phyloP scores from a whole-genome alignment of 192 early-diverging fungal genomes.

The Kappamyces sp. region DNA sequence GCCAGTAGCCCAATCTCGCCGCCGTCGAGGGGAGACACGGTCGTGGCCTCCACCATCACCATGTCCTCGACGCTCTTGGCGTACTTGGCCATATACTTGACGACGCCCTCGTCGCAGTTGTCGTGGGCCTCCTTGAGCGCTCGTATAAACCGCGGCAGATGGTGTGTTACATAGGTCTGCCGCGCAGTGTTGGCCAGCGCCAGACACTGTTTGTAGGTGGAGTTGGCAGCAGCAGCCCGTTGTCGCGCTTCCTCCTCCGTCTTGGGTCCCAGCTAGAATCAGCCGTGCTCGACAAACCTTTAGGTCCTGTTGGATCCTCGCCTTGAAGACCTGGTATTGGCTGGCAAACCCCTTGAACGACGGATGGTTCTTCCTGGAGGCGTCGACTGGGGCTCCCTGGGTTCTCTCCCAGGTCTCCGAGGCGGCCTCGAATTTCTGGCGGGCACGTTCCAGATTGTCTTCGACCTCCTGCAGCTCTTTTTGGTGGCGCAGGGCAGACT shows the following conservation, averaged over 20 bases:
- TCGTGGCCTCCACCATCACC: constrained; percentile 58
- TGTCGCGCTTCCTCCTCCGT: constrained; percentile 81
- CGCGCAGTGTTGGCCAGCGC: constrained; percentile 67
- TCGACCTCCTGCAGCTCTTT: constrained; percentile 76
- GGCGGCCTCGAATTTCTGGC: constrained; percentile 68
- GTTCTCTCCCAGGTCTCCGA: constrained; percentile 85
- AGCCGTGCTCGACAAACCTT: neutral
- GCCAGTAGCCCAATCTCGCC: constrained; percentile 29
- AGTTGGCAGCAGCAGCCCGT: constrained; percentile 76
- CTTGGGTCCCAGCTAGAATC: constrained; percentile 52
- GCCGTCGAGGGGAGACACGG: constrained; percentile 53
- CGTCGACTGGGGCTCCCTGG: constrained; percentile 15
- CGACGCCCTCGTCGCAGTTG: constrained; percentile 75
- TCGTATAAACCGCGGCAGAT: constrained; percentile 77
- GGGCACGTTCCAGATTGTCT: constrained; percentile 73
- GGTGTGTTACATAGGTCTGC: constrained; percentile 68
- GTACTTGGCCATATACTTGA: constrained; percentile 74
- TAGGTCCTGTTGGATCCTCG: too few species aligned
- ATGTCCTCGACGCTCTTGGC: constrained; percentile 69
- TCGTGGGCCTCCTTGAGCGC: constrained; percentile 78
- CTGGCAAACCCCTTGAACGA: neutral
- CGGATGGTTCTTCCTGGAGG: constrained; percentile 22
- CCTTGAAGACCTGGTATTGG: too few species aligned
- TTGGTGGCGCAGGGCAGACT: constrained; percentile 67
- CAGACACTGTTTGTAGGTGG: constrained; percentile 78